Evolutionary conservation across 495 filamentous ascomycete species (phyloP), one percentile per base, ranked within the genome.

Genomic region (Tuber microsphaerosporum): DNA sequence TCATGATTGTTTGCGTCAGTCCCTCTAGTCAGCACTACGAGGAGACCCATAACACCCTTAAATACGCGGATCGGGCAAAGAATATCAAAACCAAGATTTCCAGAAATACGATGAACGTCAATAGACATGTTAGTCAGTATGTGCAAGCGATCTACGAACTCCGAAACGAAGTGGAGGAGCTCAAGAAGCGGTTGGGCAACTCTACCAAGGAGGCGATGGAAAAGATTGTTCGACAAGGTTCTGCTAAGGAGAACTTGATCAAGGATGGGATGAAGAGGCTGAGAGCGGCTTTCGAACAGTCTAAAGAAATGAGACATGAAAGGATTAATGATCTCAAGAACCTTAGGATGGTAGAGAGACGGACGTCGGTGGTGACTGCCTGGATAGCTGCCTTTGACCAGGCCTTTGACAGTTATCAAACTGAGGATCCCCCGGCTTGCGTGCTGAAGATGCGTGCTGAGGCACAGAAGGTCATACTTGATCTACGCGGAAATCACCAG

Each of bases 31-130:
- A 92, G 61, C 95, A 99, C 84, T 99, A 96, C 82, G 95, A 99
- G 82, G 95, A 99, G 82, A 99, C 95, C 0, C 95, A 99, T 79
- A 99, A 99, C 81, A 99, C 95, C 3, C 86, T 99, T 22, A 92
- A 97, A 79, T 99, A 99, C 83, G 95, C 95, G 73, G 97, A 99
- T 84, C 87, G 95, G 76, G 95, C 95, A 37, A 99, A 99, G 88
- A 99, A 99, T 82, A 99, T 99, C 82, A 97, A 99, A 86, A 99
- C 95, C 34, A 99, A 99, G 86, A 93, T 97, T 56, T 97, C 95
- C 31, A 89, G 94, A 78, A 99, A 99, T 83, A 96, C 97, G 2
- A 98, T 95, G 86, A 99, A 99, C 82, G 96, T 99, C 78, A 98
- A 99, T 82, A 91, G 95, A 72, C 95, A 99, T 85, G 95, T 99